These are phyloP conservation scores for Fusarium sp. DNA, from an alignment of 2,329 filamentous ascomycete species.

Conservation along the genomic window DNA sequence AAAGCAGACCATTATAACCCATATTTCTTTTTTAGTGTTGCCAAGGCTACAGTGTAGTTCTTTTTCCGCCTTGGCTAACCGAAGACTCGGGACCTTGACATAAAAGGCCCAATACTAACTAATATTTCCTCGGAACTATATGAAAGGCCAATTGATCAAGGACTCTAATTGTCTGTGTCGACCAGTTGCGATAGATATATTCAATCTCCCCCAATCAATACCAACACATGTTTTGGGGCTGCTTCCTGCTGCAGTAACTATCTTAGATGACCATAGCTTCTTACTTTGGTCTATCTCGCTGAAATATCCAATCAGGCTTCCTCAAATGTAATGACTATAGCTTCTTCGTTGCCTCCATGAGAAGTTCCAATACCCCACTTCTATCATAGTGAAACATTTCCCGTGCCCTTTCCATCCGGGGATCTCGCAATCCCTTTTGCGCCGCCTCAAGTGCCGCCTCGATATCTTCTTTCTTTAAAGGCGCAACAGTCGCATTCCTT, in stretches of 20 bases:
- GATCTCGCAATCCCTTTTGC: background rate
- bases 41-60: background rate
- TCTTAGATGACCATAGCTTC: no score
- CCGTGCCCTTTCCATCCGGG: background rate
- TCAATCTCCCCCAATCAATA: no score
- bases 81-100: background rate
- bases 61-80: background rate
- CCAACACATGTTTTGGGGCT: no score
- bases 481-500: background rate
- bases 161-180: fast-evolving
- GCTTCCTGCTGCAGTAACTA: no score
- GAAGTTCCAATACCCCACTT: background rate
- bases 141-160: background rate
- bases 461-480: background rate
- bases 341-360: background rate
- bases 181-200: background rate
- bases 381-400: background rate
- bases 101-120: background rate
- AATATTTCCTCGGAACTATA: background rate
- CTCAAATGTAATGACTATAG: background rate
- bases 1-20: background rate
- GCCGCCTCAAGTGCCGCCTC: background rate
- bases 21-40: background rate
- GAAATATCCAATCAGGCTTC: background rate
- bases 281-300: background rate